Percentiles rank a stretch among this genome's conserved stretches.
These are phyloP conservation scores for Agrocybe praecox DNA, from an alignment of 768 basidiomycete species.

Conservation along the genomic window DNA sequence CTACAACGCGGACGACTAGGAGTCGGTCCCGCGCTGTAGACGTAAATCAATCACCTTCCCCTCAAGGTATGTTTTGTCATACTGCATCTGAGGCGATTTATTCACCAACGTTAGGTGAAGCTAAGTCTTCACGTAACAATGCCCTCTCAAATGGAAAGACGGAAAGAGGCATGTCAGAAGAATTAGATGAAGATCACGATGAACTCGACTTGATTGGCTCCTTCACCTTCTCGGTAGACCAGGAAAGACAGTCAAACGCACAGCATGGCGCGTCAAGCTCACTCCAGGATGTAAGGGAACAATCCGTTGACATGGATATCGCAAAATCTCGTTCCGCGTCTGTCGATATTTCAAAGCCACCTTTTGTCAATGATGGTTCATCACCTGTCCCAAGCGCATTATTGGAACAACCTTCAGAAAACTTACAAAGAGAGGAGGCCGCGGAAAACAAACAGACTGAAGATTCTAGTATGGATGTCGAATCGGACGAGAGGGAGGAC, in stretches of 20 bases:
- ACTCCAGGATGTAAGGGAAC: background rate
- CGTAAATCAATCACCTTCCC: background rate
- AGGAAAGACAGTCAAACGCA: background rate
- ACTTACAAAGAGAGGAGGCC: no score
- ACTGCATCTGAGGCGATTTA: background rate
- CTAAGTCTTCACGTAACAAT: background rate
- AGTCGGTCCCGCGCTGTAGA: background rate
- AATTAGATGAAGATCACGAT: slow-evolving; percentile 1
- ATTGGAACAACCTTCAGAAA: no score
- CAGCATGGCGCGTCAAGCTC: background rate
- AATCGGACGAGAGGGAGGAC: no score
- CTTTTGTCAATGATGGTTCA: background rate
- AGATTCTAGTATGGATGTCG: no score
- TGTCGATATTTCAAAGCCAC: background rate
- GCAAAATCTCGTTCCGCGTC: background rate
- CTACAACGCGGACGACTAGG: background rate
- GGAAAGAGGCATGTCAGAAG: background rate
- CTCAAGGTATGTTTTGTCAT: background rate
- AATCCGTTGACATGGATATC: background rate
- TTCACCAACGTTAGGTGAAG: background rate
- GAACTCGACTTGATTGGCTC: background rate
- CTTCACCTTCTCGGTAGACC: background rate
- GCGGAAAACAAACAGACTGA: no score
- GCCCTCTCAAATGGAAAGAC: background rate
- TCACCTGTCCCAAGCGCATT: background rate